These are phyloP conservation scores for Dipteronia sinensis DNA, from an alignment of 345 rosid species.

Conservation along the genomic window DNA sequence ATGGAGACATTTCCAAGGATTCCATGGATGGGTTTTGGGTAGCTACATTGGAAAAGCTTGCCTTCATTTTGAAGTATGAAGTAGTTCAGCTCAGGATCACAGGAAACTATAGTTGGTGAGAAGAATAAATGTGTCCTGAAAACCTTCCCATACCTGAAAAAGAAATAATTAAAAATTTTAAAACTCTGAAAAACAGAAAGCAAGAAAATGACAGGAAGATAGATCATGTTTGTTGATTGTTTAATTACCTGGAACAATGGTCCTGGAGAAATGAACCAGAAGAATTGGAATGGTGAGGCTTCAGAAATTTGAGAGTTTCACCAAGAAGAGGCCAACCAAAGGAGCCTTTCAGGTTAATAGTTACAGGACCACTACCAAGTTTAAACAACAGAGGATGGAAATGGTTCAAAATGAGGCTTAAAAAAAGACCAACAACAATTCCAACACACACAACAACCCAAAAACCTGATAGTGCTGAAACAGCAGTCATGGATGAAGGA, in stretches of 20 bases:
- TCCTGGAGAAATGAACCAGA: conserved; percentile 47
- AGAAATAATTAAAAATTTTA: no score
- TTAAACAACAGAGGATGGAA: conserved; percentile 37
- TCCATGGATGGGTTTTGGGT: conserved; percentile 58
- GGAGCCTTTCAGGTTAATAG: conserved; percentile 38
- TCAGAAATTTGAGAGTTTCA: conserved; percentile 53
- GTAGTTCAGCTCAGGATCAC: conserved; percentile 69
- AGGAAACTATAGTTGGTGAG: conserved; percentile 65
- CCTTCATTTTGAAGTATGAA: conserved; percentile 71
- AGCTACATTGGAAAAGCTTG: conserved; percentile 58
- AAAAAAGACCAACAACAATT: conserved; percentile 14
- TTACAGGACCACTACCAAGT: conserved; percentile 14
- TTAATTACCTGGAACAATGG: conserved; percentile 43
- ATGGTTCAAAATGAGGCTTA: conserved; percentile 36
- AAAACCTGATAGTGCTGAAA: conserved; percentile 3
- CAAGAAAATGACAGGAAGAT: no score
- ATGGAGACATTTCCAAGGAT: conserved; percentile 62
- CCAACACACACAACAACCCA: conserved; percentile 34
- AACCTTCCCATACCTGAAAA: conserved; percentile 49
- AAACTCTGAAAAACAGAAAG: no score
- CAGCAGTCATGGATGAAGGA: conserved; percentile 27
- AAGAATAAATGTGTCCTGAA: conserved; percentile 66
- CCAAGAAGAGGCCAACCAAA: conserved; percentile 67
- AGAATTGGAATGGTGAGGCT: conserved; percentile 54
- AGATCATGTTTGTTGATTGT: no score